These are phyloP conservation scores for Candida sakaeoensis DNA, from an alignment of 805 yeast genomes.

Conservation along the genomic window DNA sequence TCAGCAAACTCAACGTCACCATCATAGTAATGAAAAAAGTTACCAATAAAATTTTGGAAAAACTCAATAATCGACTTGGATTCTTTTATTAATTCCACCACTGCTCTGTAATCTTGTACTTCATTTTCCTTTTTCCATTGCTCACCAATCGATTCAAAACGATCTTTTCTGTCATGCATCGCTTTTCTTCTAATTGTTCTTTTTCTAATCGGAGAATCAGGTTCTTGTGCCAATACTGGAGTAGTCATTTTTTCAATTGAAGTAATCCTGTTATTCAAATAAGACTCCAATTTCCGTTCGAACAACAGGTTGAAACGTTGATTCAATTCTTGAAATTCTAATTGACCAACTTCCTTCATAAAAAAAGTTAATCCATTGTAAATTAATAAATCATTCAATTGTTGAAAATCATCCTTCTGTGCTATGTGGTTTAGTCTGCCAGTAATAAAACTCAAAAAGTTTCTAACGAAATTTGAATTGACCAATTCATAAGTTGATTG, in stretches of 20 bases:
- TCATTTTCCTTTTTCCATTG: constrained; percentile 12
- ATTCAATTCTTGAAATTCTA: constrained; percentile 45
- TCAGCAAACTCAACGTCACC: constrained; percentile 27
- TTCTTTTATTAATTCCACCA: constrained; percentile 34
- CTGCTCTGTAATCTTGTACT: constrained; percentile 29
- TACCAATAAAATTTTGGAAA: constrained; percentile 38
- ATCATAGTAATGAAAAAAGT: constrained; percentile 37
- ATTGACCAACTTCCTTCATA: constrained; percentile 52
- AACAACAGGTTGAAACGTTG: constrained; percentile 35
- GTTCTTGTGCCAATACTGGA: constrained; percentile 4
- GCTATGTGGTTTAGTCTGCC: constrained; percentile 31
- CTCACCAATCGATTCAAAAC: constrained; percentile 3
- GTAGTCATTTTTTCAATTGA: not conserved
- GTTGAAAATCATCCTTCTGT: constrained; percentile 11
- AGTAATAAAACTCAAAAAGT: constrained; percentile 38
- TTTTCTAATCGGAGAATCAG: constrained; percentile 16
- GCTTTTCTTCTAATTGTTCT: constrained; percentile 28
- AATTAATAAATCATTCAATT: constrained; percentile 25
- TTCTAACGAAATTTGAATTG: constrained; percentile 46
- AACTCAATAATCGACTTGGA: constrained; percentile 31
- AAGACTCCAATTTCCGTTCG: constrained; percentile 25
- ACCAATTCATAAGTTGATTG: constrained; percentile 56
- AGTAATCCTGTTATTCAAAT: constrained; percentile 4
- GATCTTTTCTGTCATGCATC: constrained; percentile 7
- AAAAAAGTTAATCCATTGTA: constrained; percentile 38